These are phyloP conservation scores for Amanita polypyramis DNA, from an alignment of 768 basidiomycete species.

Conservation along the genomic window DNA sequence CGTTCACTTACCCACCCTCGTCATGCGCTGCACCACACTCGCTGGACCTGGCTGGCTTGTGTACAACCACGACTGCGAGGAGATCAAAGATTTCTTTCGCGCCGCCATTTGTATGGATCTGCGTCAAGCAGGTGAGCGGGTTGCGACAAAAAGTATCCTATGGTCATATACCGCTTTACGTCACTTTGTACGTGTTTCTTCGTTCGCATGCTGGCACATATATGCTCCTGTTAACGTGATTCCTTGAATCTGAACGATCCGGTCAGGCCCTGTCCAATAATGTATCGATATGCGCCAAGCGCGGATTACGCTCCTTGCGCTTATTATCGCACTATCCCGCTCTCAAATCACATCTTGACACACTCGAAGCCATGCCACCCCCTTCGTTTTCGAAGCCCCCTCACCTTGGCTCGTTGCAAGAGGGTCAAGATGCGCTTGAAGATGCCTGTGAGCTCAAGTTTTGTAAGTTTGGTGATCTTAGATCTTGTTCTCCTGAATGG, in stretches of 20 bases:
- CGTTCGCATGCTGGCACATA: not conserved
- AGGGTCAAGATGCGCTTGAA: slow-evolving; percentile 53
- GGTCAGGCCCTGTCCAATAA: slow-evolving; percentile 60
- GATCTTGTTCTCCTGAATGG: slow-evolving; percentile 31
- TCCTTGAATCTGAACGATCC: slow-evolving; percentile 9
- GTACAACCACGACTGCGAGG: slow-evolving; percentile 54
- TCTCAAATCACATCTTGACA: slow-evolving; percentile 50
- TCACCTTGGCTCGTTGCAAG: slow-evolving; percentile 46
- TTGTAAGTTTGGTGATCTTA: slow-evolving; percentile 24
- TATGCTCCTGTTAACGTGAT: no score
- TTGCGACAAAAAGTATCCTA: slow-evolving; percentile 69
- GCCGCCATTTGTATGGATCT: slow-evolving; percentile 66
- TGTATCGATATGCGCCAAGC: slow-evolving; percentile 50
- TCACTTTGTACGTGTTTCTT: slow-evolving; percentile 50
- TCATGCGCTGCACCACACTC: slow-evolving; percentile 51
- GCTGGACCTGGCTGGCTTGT: slow-evolving; percentile 63
- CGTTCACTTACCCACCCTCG: slow-evolving; percentile 55
- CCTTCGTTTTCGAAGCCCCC: slow-evolving; percentile 56
- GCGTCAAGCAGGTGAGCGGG: slow-evolving; percentile 66
- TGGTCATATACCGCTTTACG: slow-evolving; percentile 73
- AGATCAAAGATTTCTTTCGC: slow-evolving; percentile 67
- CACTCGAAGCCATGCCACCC: slow-evolving; percentile 46
- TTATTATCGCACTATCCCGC: slow-evolving; percentile 51
- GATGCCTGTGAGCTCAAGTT: slow-evolving; percentile 54
- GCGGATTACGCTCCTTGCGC: slow-evolving; percentile 58